Conservation (phyloP, 495 filamentous ascomycete species). For the Poronia punctata region DNA sequence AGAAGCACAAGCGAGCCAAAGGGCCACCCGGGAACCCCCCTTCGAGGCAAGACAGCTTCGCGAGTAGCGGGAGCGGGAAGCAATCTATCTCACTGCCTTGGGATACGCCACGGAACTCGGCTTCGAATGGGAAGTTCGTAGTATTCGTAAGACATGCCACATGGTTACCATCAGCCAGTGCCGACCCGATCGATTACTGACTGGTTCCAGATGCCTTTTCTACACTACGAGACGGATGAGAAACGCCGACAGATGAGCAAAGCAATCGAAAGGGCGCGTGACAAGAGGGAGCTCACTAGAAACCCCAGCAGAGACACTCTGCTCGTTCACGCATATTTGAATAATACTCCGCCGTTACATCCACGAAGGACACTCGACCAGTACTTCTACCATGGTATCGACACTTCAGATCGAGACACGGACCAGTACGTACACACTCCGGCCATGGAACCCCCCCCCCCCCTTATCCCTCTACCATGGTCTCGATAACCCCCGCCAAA, state of each 20-base stretch:
- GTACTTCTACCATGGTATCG: conserved; percentile 65
- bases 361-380: conserved; percentile 64
- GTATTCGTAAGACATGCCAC: conserved; percentile 35
- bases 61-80: conserved; percentile 12
- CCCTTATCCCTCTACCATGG: background rate
- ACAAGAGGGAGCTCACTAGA: conserved; percentile 12
- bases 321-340: conserved; percentile 57
- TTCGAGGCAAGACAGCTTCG: conserved; percentile 12
- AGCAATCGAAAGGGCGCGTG: conserved; percentile 44
- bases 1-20: conserved; percentile 19
- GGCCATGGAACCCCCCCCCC: background rate
- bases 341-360: conserved; percentile 52
- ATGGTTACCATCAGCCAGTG: background rate
- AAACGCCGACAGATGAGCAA: conserved; percentile 52
- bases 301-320: conserved; percentile 48
- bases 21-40: conserved; percentile 23
- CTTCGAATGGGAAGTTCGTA: conserved; percentile 44
- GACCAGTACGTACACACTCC: conserved; percentile 40
- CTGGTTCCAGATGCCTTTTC: conserved; percentile 50
- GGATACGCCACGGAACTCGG: conserved; percentile 14
- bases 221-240: conserved; percentile 59
- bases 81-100: conserved; percentile 12
- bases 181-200: too few species aligned
- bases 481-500: background rate
- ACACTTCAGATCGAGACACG: conserved; percentile 56